These are phyloP conservation scores for Russula olivacea DNA, from an alignment of 768 basidiomycete species.

Conservation along the genomic window DNA sequence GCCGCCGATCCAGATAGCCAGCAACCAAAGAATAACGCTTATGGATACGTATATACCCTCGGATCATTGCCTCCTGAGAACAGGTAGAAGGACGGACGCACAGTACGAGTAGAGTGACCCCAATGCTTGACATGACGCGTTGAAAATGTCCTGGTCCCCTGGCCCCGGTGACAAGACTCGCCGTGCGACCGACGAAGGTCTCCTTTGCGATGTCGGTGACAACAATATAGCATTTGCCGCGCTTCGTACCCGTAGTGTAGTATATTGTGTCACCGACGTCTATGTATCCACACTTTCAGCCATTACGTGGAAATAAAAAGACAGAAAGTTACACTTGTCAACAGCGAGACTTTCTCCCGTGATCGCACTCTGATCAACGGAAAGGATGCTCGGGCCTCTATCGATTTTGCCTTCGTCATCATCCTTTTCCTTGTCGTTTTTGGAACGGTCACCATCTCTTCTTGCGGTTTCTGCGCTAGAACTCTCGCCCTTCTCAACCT, in stretches of 20 bases:
- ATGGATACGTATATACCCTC: not conserved
- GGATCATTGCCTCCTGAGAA: not conserved
- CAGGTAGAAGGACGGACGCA: conserved; percentile 8
- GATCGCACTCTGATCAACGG: conserved; percentile 43
- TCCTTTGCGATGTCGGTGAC: conserved; percentile 36
- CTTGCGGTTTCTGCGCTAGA: not conserved
- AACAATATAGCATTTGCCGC: conserved; percentile 36
- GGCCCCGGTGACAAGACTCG: conserved; percentile 38
- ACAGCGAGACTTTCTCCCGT: conserved; percentile 44
- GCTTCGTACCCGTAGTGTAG: conserved; percentile 37
- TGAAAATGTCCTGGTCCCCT: conserved; percentile 43
- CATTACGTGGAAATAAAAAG: not conserved
- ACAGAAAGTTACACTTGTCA: conserved; percentile 35
- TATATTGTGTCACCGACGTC: conserved; percentile 38
- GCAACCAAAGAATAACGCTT: conserved; percentile 38
- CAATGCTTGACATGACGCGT: conserved; percentile 40
- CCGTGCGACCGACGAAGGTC: conserved; percentile 43
- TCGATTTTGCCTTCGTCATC: conserved; percentile 26
- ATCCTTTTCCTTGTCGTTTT: conserved; percentile 16
- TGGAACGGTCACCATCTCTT: not conserved
- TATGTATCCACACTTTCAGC: not conserved
- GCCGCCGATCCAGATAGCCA: conserved; percentile 42
- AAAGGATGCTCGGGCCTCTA: conserved; percentile 38
- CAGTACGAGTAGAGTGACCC: conserved; percentile 39
- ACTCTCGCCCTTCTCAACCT: not conserved